phyloP scores from a whole-genome alignment of 176 grass and related monocot genomes.

The Saccharum spontaneum region DNA sequence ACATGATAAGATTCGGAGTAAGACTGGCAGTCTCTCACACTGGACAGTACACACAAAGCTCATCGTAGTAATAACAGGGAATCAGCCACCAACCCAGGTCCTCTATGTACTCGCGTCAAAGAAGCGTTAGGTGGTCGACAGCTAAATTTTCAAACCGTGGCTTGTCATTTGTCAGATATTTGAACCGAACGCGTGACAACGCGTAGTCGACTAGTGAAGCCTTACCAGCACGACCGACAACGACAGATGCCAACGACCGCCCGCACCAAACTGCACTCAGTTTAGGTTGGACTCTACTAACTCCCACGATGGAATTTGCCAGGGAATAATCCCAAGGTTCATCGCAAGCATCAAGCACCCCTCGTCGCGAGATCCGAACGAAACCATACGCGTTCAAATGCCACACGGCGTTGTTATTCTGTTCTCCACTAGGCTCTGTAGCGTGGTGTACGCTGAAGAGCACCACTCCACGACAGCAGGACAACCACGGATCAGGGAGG shows the following conservation, averaged over 20 bases:
- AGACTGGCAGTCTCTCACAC: neutral
- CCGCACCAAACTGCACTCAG: neutral
- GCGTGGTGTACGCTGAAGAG: neutral
- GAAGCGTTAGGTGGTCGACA: neutral
- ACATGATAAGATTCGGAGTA: neutral
- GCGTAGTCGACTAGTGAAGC: neutral
- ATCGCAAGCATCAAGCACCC: neutral
- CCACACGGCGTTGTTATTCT: neutral
- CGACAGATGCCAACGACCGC: conserved; percentile 6
- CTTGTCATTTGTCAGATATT: neutral
- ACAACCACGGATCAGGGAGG: neutral
- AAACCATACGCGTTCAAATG: neutral
- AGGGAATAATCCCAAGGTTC: neutral
- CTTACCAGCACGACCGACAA: neutral
- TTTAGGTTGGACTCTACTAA: neutral
- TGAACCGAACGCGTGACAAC: neutral
- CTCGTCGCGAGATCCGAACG: conserved; percentile 21
- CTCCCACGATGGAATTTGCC: conserved; percentile 12
- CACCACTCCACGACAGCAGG: neutral
- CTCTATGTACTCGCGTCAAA: neutral
- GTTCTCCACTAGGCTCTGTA: neutral
- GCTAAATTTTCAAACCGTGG: neutral
- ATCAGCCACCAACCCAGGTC: neutral
- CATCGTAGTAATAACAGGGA: neutral
- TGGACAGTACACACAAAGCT: neutral